Evolutionary conservation across 116 monocot genomes (phyloP).

Genomic region (Dioscorea cayenensis): DNA sequence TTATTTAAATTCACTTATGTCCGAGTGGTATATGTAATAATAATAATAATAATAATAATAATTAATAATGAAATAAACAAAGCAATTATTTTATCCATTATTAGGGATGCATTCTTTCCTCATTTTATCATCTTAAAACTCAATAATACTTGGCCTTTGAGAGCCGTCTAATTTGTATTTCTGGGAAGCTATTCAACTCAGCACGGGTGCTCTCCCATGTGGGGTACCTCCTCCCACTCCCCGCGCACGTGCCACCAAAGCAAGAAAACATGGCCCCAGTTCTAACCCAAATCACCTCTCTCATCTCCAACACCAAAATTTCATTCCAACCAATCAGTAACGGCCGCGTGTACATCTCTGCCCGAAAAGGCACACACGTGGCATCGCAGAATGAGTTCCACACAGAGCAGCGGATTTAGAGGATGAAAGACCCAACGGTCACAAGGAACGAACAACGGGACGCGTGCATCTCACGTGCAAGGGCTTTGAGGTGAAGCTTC

Average conservation of each 20-base stretch:
- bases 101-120: neutral
- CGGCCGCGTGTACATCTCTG: neutral
- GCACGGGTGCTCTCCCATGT: neutral
- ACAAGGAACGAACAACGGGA: neutral
- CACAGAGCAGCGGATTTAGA: neutral
- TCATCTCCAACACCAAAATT: neutral
- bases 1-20: too few relatives aligned
- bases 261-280: neutral
- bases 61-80: too few relatives aligned
- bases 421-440: neutral
- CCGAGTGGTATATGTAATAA: too few relatives aligned
- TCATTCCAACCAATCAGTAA: neutral
- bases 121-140: neutral
- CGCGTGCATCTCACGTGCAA: neutral
- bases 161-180: neutral
- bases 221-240: neutral
- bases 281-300: neutral
- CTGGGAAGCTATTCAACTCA: slow-evolving; percentile 1
- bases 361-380: too few relatives aligned
- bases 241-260: neutral
- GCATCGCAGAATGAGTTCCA: too few relatives aligned
- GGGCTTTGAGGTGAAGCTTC: neutral
- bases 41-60: too few relatives aligned
- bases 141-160: neutral
- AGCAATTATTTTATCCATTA: neutral